These are phyloP conservation scores for Bipolaris gigantea DNA, from an alignment of 2,329 filamentous ascomycete genomes.

Conservation along the genomic window DNA sequence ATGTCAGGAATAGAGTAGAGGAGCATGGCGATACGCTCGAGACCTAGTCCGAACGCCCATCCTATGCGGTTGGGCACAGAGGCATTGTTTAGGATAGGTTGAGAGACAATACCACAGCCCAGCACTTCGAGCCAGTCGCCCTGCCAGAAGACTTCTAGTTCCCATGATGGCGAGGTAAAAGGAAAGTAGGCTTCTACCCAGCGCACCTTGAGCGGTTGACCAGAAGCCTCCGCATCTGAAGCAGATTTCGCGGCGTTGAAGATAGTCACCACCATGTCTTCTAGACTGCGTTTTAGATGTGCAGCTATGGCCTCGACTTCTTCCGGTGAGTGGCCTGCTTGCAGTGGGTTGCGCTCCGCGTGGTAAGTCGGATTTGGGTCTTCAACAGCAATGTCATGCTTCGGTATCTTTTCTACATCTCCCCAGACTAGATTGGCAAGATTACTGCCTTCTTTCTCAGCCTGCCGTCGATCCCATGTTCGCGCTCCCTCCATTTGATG, in stretches of 20 bases:
- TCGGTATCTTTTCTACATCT: constrained; percentile 72
- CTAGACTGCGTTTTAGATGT: constrained; percentile 86
- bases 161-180: constrained; percentile 94
- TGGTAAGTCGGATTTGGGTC: constrained; percentile 81
- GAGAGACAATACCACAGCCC: constrained; percentile 87
- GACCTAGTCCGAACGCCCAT: constrained; percentile 93
- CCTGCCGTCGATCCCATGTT: constrained; percentile 76
- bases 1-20: constrained; percentile 97
- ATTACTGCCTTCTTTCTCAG: constrained; percentile 47
- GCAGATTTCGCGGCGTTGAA: constrained; percentile 75
- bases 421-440: constrained; percentile 67
- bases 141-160: constrained; percentile 92
- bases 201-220: constrained; percentile 77
- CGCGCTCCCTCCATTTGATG: constrained; percentile 98
- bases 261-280: constrained; percentile 86
- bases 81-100: constrained; percentile 77
- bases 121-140: constrained; percentile 95
- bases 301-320: constrained; percentile 81
- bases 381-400: constrained; percentile 74
- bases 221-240: constrained; percentile 46
- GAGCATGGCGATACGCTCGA: constrained; percentile 96
- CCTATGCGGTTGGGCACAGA: constrained; percentile 74
- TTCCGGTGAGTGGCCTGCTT: constrained; percentile 70
- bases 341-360: constrained; percentile 78
- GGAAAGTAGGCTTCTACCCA: constrained; percentile 99